Evolutionary conservation across 192 early-diverging fungal species (phyloP), one percentile per base, ranked within the genome.

Genomic region (Umbelopsis sp.): DNA sequence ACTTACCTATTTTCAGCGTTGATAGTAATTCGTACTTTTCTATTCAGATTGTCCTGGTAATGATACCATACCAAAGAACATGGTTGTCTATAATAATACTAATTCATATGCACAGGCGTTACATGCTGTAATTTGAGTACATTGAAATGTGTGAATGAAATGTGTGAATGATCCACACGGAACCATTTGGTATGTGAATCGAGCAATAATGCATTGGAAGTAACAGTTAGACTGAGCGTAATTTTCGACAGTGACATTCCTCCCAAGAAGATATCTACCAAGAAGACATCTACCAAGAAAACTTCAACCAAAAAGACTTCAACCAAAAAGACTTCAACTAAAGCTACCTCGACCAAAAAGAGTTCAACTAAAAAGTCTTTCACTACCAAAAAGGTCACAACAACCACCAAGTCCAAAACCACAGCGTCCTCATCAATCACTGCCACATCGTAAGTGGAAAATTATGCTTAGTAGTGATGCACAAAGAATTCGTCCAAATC

Each of bases 131-230:
- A 62, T 32, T 34, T 62, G 26, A 62, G 56, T 31, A 62, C 56
- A n/a, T 26, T 62, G 8, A 34, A 62, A 31, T 62, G 56, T 32
- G 56, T 62, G 0, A 62, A 16, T 14, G 56, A 62, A 62, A 31
- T 62, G 56, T 32, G 56, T 62, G 0, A 62, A 16, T 14, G 56
- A 62, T 32, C 56, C 56, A 7, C 56, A 34, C 17, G 56, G 56
- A 62, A 62, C 56, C 29, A 62, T 62, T n/a, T 62, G 56, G 56
- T 62, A 62, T 49, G 47, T 49, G 11, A 49, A 49, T n/a, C 47
- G 2, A 49, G 16, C 16, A 16, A 6, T 41, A 11, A 24, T 25
- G 7, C 26, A 34, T 17, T 20, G 20, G 1, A 2, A 1, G 26
- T 4, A 62, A 29, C 14, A 10, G 17, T 16, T 20, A 3, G 3